Evolutionary conservation across 305 asterid species (phyloP).

Genomic region (Ilex paraguariensis): DNA sequence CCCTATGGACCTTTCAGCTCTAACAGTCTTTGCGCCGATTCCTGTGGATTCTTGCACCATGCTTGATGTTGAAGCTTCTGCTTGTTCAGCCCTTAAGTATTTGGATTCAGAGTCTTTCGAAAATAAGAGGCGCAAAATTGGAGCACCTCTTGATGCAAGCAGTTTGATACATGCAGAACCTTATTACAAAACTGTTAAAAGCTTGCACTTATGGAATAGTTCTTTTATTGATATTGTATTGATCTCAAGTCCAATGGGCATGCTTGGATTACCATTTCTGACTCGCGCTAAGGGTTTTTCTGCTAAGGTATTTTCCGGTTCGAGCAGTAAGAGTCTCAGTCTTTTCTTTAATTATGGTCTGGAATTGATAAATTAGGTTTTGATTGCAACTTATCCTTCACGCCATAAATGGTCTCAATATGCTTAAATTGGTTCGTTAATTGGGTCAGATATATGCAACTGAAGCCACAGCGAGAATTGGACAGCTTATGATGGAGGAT

Average conservation of each 20-base stretch:
- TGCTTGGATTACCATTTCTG: conserved; percentile 82
- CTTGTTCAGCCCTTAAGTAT: conserved; percentile 17
- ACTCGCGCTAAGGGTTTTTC: conserved; percentile 56
- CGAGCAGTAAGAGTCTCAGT: not conserved
- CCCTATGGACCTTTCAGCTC: conserved; percentile 83
- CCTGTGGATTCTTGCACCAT: conserved; percentile 22
- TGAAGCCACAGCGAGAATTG: conserved; percentile 74
- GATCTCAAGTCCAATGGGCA: conserved; percentile 75
- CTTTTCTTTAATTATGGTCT: not conserved
- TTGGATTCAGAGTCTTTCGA: conserved; percentile 20
- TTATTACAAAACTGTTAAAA: conserved; percentile 51
- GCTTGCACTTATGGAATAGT: conserved; percentile 55
- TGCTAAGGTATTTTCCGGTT: conserved; percentile 46
- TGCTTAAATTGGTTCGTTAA: not conserved
- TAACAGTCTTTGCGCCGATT: conserved; percentile 59
- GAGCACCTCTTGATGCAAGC: conserved; percentile 29
- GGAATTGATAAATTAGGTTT: too few relatives aligned
- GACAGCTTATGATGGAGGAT: conserved; percentile 80
- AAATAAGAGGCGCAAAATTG: conserved; percentile 24
- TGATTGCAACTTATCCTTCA: too few relatives aligned
- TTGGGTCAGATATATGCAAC: conserved; percentile 68
- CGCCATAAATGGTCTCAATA: not conserved
- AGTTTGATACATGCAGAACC: conserved; percentile 72
- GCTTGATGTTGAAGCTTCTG: conserved; percentile 15
- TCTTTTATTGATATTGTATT: conserved; percentile 66